Base-by-base conservation (phyloP, 2,329 filamentous ascomycete genomes). In the Fusarium tuaranense region DNA sequence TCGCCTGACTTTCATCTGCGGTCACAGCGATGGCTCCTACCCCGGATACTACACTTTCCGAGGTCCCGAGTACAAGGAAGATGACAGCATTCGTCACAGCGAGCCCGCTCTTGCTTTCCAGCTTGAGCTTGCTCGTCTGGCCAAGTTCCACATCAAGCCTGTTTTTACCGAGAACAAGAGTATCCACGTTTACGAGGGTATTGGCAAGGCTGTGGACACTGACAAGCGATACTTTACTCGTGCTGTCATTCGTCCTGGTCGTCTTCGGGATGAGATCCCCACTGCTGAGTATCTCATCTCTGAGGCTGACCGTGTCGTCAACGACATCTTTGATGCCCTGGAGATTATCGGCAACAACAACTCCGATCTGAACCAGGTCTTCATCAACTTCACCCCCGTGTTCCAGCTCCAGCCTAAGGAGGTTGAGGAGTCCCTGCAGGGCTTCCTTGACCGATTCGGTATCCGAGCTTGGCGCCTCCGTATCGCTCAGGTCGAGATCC, bases 331-430 rank as follows among this genome's bases (percentile, higher is more conserved):
- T 63, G 97, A 99, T 82, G 97, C 97, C 53, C 88, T 99, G 68
- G 97, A 99, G 88, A 98, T 99, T 79, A 97, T 98, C 81, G 97
- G 97, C 81, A 98, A 98, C 89, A 98, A 98, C 88, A 97, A 97
- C 87, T 98, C 97, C 62, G 97, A 99, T 88, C 90, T 99, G 82
- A 99, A 99, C 89, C 97, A 99, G 87, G 97, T 99, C 89, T 99
- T 99, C 88, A 97, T 99, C 89, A 98, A 99, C 90, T 99, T 99
- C 87, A 97, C 95, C 0, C 95, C 95, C 12, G 94, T 98, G 69
- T 98, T 99, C 92, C 94, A 95, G 82, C 91, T 99, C 59, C 89
- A 95, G 80, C 95, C 97, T 5, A 87, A 91, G 69, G 95, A 98
- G 86, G 95, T 99, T 18, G 95, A 98, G 86, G 91, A 97, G 84